phyloP scores from a whole-genome alignment of 352 stramenopile species.

The Poterioochromonas sp. region DNA sequence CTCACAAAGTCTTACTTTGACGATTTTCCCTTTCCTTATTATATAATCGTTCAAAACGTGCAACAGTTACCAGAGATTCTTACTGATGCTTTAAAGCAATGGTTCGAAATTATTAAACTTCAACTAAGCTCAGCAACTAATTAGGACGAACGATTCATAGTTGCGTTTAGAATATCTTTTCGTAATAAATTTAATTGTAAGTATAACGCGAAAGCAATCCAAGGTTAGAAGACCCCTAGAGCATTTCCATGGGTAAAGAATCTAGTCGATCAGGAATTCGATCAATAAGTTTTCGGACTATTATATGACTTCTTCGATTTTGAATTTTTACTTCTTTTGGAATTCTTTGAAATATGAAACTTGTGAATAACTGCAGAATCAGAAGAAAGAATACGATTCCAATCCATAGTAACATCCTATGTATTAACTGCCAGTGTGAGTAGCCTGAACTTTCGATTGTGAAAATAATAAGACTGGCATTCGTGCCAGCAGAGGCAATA shows the following conservation, averaged over 20 bases:
- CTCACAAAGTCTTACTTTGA: conserved; percentile 95
- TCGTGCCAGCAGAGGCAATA: neutral
- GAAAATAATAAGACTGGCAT: conserved; percentile 1
- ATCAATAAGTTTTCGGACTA: neutral
- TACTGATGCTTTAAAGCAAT: conserved; percentile 96
- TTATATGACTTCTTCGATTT: neutral
- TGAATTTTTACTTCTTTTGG: conserved; percentile 2
- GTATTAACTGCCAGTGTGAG: neutral
- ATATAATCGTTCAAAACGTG: conserved; percentile 91
- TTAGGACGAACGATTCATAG: too few relatives aligned
- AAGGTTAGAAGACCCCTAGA: too few relatives aligned
- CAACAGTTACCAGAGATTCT: conserved; percentile 91
- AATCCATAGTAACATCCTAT: neutral
- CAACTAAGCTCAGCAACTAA: too few relatives aligned
- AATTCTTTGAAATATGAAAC: neutral
- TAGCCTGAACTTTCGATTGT: conserved; percentile 9
- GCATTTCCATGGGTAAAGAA: neutral
- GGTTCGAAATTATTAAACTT: conserved; percentile 87
- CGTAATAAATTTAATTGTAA: too few relatives aligned
- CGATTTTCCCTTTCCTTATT: conserved; percentile 99
- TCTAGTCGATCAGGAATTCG: neutral
- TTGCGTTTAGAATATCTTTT: too few relatives aligned
- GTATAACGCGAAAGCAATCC: too few relatives aligned
- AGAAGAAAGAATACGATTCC: neutral
- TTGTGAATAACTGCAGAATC: neutral